Base-by-base conservation (phyloP, 495 filamentous ascomycete species). In the Aspergillus ostianus region DNA sequence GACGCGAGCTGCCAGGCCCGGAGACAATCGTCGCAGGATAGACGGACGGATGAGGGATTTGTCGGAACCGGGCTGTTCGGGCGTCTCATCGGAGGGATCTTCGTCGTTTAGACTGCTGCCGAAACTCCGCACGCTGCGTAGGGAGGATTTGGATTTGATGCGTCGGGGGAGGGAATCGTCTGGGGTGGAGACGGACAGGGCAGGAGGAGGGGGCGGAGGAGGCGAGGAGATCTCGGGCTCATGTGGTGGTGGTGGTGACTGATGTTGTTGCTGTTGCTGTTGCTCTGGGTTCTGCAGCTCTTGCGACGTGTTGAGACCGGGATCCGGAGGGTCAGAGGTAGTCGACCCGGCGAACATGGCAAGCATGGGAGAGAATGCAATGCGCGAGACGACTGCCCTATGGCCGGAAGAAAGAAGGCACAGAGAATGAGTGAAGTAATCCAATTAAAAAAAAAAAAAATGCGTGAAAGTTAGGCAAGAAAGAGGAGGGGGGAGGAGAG, bases 1-100 rank as follows among this genome's bases (percentile, higher is more conserved):
- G 57, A 93, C 84, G 71, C 90, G 87, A 52, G 88, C 90, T 61
- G 89, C 87, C 20, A 93, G 79, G 21, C 88, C 89, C 47, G 90
- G 88, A 27, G 88, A 90, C 36, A 80, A 60, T 10, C 76, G 74
- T 54, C 76, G 76, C 53, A 79, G 71, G 59, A 80, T 73, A 29
- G 70, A 74, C 29, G 73, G 64, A 17, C 66, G 70, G 19, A 67
- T 65, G 23, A 68, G 60, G 20, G 63, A 67, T 49, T 72, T 75
- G 32, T 75, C 70, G 26, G 66, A 62, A 19, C 58, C 64, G 26
- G 55, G 41, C 1, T 62, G 62, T 19, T 76, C 68, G 44, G 51
- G 26, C 41, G 18, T 49, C 0, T 66, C 57, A 50, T 57, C 49
- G 21, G 36, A 5, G 29, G 36, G 36, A 17, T 73, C 69, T 63